Evolutionary conservation across 192 early-diverging fungal genomes (phyloP).

Genomic region (Coemansia sp.): DNA sequence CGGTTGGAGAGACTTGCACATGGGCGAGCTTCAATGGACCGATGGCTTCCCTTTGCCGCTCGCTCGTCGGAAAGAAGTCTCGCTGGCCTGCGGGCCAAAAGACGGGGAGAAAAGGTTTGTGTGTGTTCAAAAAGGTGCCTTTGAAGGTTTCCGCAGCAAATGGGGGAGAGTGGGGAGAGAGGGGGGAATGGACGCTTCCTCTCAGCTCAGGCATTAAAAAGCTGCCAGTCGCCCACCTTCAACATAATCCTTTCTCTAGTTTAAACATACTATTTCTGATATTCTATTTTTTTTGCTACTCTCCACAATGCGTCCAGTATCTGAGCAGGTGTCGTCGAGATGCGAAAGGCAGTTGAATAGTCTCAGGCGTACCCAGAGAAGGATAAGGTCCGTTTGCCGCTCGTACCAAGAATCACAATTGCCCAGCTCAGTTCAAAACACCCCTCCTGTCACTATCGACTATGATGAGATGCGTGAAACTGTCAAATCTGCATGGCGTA

Average conservation of each 20-base stretch:
- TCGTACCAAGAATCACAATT: background rate
- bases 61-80: background rate
- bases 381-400: slow-evolving; percentile 3
- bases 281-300: slow-evolving; percentile 1
- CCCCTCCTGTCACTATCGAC: slow-evolving; percentile 8
- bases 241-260: background rate
- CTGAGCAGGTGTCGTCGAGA: background rate
- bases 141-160: background rate
- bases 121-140: background rate
- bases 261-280: background rate
- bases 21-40: background rate
- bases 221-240: background rate
- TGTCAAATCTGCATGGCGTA: slow-evolving; percentile 37
- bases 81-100: background rate
- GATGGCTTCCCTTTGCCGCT: background rate
- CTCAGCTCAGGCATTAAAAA: background rate
- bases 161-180: background rate
- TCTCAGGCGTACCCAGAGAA: background rate
- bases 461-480: slow-evolving; percentile 40
- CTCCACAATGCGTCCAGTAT: background rate
- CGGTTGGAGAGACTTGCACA: background rate
- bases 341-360: background rate
- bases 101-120: background rate
- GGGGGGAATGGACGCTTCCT: background rate
- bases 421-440: background rate